A percentile compares a stretch with the other conserved stretches of the same genome.
Conservation (phyloP, 352 stramenopile genomes). For the Peronosclerospora sorghi region DNA sequence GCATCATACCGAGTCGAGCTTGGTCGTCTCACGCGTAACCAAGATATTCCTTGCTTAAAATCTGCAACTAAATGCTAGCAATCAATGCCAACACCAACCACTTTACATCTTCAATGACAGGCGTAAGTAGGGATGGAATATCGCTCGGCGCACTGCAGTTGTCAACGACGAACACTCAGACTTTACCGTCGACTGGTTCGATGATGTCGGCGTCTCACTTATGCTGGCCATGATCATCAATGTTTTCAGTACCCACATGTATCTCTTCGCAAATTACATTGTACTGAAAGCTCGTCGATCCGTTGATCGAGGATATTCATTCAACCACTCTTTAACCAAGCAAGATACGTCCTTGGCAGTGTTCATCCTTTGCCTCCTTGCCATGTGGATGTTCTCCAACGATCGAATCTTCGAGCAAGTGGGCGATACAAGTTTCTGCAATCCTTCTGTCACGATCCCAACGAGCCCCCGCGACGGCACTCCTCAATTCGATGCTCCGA, state of each 20-base stretch:
- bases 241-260: conserved; percentile 55
- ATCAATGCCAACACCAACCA: conserved; percentile 76
- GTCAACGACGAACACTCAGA: conserved; percentile 69
- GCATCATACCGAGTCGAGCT: conserved; percentile 64
- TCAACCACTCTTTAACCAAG: conserved; percentile 50
- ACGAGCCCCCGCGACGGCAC: conserved; percentile 37
- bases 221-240: conserved; percentile 83
- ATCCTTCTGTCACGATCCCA: conserved; percentile 5
- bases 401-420: conserved; percentile 69
- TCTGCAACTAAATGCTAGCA: conserved; percentile 70
- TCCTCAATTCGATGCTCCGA: conserved; percentile 32
- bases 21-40: conserved; percentile 57
- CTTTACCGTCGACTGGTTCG: conserved; percentile 68
- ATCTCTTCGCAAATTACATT: conserved; percentile 47
- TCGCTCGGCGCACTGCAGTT: conserved; percentile 29
- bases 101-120: conserved; percentile 24
- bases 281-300: conserved; percentile 39
- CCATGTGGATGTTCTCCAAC: conserved; percentile 85
- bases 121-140: conserved; percentile 1
- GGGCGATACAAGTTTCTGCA: conserved; percentile 6
- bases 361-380: conserved; percentile 56
- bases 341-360: conserved; percentile 73
- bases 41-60: conserved; percentile 75
- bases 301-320: conserved; percentile 45
- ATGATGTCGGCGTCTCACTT: conserved; percentile 64